phyloP scores from a whole-genome alignment of 208 protist genomes.

The Herpetomonas tarakana region DNA sequence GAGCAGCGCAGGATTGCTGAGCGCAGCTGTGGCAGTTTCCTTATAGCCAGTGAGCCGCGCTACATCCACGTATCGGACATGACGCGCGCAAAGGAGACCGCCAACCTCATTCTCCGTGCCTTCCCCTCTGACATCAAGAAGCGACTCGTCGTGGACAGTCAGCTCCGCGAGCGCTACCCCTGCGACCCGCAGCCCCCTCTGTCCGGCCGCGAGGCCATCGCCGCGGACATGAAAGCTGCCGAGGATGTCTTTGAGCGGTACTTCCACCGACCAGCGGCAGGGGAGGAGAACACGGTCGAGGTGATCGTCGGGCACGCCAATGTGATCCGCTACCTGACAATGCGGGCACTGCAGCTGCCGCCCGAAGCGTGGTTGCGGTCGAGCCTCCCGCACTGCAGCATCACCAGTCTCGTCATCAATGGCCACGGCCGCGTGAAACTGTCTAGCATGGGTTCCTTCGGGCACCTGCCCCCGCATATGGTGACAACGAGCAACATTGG shows the following conservation, averaged over 20 bases:
- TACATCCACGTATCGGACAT: slow-evolving; percentile 57
- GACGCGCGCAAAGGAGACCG: slow-evolving; percentile 63
- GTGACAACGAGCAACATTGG: slow-evolving; percentile 51
- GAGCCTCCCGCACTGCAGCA: slow-evolving; percentile 63
- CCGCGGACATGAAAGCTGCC: slow-evolving; percentile 33
- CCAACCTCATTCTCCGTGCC: slow-evolving; percentile 37
- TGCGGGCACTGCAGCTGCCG: slow-evolving; percentile 79
- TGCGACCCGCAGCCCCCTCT: slow-evolving; percentile 47
- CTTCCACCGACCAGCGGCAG: slow-evolving; percentile 46
- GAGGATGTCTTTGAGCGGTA: slow-evolving; percentile 64
- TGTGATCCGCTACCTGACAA: slow-evolving; percentile 83
- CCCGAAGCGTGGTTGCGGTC: slow-evolving; percentile 80
- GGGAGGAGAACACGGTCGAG: slow-evolving; percentile 42
- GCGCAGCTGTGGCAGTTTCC: slow-evolving; percentile 17
- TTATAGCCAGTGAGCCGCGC: slow-evolving; percentile 24
- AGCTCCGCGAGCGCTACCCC: slow-evolving; percentile 56
- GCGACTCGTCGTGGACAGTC: slow-evolving; percentile 28
- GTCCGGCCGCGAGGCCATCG: slow-evolving; percentile 8
- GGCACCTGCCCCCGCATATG: slow-evolving; percentile 49
- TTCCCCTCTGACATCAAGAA: slow-evolving; percentile 24
- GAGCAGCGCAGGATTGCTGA: slow-evolving; percentile 7
- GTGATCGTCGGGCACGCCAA: slow-evolving; percentile 84
- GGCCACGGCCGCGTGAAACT: slow-evolving; percentile 51
- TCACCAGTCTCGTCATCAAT: slow-evolving; percentile 59
- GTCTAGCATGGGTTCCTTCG: slow-evolving; percentile 37